Evolutionary conservation across 2,329 filamentous ascomycete species (phyloP).

Genomic region (Cladorrhinum sp.): DNA sequence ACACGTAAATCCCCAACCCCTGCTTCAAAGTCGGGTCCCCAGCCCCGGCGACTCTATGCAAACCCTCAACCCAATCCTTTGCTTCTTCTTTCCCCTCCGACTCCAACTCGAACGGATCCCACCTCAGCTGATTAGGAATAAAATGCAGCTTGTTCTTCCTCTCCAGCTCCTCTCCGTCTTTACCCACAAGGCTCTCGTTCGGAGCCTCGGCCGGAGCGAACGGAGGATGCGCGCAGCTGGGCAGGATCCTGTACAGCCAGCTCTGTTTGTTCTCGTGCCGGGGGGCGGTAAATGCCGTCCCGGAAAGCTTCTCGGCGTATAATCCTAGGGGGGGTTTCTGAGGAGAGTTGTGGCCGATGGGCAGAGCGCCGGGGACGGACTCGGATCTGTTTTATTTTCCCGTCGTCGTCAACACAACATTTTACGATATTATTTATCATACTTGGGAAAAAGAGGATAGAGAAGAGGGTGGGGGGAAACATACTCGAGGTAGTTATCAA

Average conservation of each 20-base stretch:
- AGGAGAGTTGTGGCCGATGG: constrained; percentile 74
- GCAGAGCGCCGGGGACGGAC: constrained; percentile 70
- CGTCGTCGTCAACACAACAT: no score
- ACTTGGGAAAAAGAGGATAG: neutral
- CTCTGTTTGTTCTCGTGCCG: constrained; percentile 67
- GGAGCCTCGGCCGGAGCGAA: constrained; percentile 36
- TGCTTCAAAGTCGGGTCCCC: constrained; percentile 77
- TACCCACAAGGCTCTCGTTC: constrained; percentile 12
- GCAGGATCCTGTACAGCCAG: constrained; percentile 69
- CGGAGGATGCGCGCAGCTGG: constrained; percentile 58
- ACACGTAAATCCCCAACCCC: constrained; percentile 77
- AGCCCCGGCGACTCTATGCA: constrained; percentile 72
- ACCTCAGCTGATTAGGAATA: constrained; percentile 77
- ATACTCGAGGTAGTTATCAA: constrained; percentile 74
- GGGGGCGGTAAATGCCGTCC: constrained; percentile 68
- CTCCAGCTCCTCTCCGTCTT: neutral
- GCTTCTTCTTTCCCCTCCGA: constrained; percentile 34
- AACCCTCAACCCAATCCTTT: constrained; percentile 54
- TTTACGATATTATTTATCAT: no score
- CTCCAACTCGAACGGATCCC: constrained; percentile 73
- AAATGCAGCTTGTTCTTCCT: constrained; percentile 55
- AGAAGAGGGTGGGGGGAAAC: constrained; percentile 28
- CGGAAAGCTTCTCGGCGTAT: constrained; percentile 77
- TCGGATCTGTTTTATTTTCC: constrained; percentile 56
- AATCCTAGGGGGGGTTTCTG: constrained; percentile 76